Evolutionary conservation across 1,284 basidiomycete species (phyloP).

Genomic region (Melampsora larici-populina): DNA sequence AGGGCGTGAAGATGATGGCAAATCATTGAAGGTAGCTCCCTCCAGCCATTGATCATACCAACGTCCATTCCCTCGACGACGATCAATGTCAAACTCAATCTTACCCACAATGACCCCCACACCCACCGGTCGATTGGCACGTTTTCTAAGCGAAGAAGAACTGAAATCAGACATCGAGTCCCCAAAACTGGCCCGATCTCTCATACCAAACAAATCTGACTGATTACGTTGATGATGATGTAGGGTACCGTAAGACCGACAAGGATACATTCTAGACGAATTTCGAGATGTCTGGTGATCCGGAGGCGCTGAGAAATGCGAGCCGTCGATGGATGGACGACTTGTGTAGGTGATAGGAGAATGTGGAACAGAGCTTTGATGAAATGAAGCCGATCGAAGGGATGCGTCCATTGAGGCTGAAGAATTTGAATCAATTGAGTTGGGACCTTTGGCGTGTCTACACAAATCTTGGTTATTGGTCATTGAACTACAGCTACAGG

Average conservation of each 20-base stretch:
- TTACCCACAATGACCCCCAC: conserved; percentile 66
- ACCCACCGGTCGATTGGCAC: conserved; percentile 11
- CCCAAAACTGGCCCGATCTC: no score
- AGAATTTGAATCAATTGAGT: no score
- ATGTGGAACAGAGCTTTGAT: no score
- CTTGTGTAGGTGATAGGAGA: neutral
- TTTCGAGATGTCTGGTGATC: neutral
- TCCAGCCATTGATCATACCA: conserved; percentile 75
- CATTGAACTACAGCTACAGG: no score
- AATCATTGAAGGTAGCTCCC: neutral
- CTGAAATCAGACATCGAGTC: neutral
- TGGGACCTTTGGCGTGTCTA: no score
- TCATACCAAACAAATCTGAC: neutral
- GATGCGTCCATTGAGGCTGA: no score
- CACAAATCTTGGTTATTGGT: no score
- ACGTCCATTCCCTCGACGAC: conserved; percentile 60
- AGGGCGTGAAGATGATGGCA: neutral
- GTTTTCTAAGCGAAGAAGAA: neutral
- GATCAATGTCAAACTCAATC: conserved; percentile 81
- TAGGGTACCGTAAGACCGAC: neutral
- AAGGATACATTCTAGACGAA: conserved; percentile 8
- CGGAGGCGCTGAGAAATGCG: neutral
- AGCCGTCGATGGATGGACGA: conserved; percentile 3
- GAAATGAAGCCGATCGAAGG: neutral
- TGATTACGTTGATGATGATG: neutral